phyloP scores from a whole-genome alignment of 1,284 basidiomycete species.

The Xerocomus minutiporus region DNA sequence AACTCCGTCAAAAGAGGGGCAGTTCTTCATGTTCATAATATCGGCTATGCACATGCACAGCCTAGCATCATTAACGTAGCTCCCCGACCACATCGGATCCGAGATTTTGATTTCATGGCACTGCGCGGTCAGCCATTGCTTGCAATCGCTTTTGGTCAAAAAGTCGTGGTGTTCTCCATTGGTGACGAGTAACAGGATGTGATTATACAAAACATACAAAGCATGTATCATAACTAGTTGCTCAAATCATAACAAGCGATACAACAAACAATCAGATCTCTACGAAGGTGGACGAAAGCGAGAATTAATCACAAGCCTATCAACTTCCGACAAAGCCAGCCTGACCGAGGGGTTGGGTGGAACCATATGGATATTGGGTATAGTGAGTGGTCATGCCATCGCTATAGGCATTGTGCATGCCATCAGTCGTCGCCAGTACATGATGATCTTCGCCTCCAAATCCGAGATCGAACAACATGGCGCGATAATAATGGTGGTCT shows the following conservation, averaged over 20 bases:
- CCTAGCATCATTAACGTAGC: constrained; percentile 56
- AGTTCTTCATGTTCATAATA: constrained; percentile 63
- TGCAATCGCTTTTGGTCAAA: constrained; percentile 58
- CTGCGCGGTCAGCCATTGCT: constrained; percentile 55
- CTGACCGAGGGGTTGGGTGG: constrained; percentile 24
- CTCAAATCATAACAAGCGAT: constrained; percentile 6
- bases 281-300: constrained; percentile 1
- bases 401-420: constrained; percentile 25
- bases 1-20: constrained; percentile 57
- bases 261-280: constrained; percentile 5
- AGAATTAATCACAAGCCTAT: background rate
- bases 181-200: constrained; percentile 37
- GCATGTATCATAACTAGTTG: constrained; percentile 13
- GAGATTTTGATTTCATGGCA: constrained; percentile 72
- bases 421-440: constrained; percentile 20
- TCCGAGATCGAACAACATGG: constrained; percentile 67
- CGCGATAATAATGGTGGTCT: constrained; percentile 63
- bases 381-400: constrained; percentile 28
- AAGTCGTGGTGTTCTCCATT: constrained; percentile 49
- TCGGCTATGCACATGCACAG: constrained; percentile 55
- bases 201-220: constrained; percentile 18
- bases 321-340: constrained; percentile 25
- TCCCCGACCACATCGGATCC: constrained; percentile 57
- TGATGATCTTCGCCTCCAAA: constrained; percentile 44
- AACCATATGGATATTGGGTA: constrained; percentile 31